Conservation (phyloP, 2,329 filamentous ascomycete genomes). For the Cladophialophora bantiana region DNA sequence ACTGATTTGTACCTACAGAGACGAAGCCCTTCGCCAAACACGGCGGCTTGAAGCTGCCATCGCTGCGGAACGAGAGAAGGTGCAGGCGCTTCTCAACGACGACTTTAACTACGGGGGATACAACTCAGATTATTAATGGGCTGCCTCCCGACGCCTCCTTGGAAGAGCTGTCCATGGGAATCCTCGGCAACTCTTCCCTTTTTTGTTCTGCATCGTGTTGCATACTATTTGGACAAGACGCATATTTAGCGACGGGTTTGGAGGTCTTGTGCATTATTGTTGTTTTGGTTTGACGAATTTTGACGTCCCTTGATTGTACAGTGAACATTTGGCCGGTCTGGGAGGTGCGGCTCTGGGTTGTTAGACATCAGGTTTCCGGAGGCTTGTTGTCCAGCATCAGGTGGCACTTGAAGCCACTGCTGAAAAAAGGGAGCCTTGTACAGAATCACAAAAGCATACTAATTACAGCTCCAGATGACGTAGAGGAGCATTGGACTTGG, state of each 20-base stretch:
- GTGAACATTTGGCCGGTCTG: conserved; percentile 4
- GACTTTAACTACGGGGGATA: conserved; percentile 24
- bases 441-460: conserved; percentile 13
- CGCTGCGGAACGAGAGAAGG: conserved; percentile 66
- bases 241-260: conserved; percentile 16
- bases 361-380: background rate
- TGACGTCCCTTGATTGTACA: conserved; percentile 1
- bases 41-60: conserved; percentile 72
- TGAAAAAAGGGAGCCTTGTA: conserved; percentile 5
- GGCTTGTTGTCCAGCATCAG: background rate
- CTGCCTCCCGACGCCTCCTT: background rate
- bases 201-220: conserved; percentile 7
- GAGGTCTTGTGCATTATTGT: conserved; percentile 1
- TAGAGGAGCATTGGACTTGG: conserved; percentile 10
- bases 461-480: conserved; percentile 12
- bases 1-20: conserved; percentile 52
- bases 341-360: background rate
- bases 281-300: conserved; percentile 4
- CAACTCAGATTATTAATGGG: conserved; percentile 31
- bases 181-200: background rate
- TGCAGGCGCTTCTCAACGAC: conserved; percentile 34
- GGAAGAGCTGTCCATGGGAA: background rate
- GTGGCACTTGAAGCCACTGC: conserved; percentile 1
- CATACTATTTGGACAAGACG: background rate
- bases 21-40: conserved; percentile 76